Evolutionary conservation across 2,329 filamentous ascomycete genomes (phyloP).

Genomic region (Aciculosporium take): DNA sequence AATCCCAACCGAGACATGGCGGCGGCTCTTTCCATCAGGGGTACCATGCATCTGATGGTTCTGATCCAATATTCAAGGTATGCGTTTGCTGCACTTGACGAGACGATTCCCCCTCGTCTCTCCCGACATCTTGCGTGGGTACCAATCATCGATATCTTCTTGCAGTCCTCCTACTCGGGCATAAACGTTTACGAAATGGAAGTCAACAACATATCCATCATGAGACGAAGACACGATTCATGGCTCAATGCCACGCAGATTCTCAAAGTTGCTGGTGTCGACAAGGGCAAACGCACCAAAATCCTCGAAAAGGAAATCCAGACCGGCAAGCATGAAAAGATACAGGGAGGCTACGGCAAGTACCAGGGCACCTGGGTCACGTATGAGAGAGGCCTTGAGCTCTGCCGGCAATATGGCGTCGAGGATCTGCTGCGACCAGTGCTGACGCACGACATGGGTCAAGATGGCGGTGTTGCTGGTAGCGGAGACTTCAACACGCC

Average conservation of each 20-base stretch:
- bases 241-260: slow-evolving; percentile 99
- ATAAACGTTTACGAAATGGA: slow-evolving; percentile 99
- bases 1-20: slow-evolving; percentile 28
- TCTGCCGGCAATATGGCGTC: slow-evolving; percentile 69
- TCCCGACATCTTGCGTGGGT: background rate
- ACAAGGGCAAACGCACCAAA: slow-evolving; percentile 95
- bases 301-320: slow-evolving; percentile 96
- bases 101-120: background rate
- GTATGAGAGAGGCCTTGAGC: slow-evolving; percentile 80
- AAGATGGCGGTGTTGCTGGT: slow-evolving; percentile 57
- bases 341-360: slow-evolving; percentile 95
- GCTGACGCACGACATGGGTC: slow-evolving; percentile 66
- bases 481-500: slow-evolving; percentile 77
- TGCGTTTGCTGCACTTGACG: slow-evolving; percentile 13
- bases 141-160: background rate
- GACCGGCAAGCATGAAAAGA: slow-evolving; percentile 92
- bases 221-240: slow-evolving; percentile 87
- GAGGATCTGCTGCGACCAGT: slow-evolving; percentile 63
- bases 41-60: slow-evolving; percentile 26
- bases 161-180: slow-evolving; percentile 75
- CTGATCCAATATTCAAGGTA: slow-evolving; percentile 52
- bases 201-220: slow-evolving; percentile 81
- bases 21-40: slow-evolving; percentile 23
- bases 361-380: slow-evolving; percentile 99
- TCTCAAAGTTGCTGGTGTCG: slow-evolving; percentile 89